Percentiles rank a stretch among this genome's conserved stretches.
Conservation (phyloP, 352 stramenopile genomes). For the Pythium rhizo-oryzae region DNA sequence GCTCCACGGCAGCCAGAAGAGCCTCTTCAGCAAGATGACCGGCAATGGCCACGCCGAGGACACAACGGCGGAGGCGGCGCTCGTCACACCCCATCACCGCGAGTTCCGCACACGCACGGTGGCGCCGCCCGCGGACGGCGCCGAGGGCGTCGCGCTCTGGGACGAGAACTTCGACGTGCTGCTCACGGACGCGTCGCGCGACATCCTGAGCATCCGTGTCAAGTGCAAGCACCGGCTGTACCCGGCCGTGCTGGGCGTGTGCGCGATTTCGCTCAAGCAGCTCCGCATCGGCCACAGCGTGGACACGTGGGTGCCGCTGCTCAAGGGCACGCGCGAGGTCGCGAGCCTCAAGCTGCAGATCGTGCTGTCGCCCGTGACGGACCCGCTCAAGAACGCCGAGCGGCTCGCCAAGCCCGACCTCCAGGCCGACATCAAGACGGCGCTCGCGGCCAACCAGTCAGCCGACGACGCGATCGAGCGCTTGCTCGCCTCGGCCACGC, state of each 20-base stretch:
- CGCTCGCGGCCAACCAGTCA: slow-evolving; percentile 53
- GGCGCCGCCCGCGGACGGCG: not conserved
- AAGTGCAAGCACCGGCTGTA: slow-evolving; percentile 32
- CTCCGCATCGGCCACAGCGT: slow-evolving; percentile 20
- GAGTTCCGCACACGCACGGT: slow-evolving; percentile 53
- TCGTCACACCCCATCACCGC: slow-evolving; percentile 27
- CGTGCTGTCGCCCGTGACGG: slow-evolving; percentile 20
- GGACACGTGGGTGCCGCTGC: slow-evolving; percentile 31
- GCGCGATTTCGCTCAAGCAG: slow-evolving; percentile 28
- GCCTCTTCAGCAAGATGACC: slow-evolving; percentile 33
- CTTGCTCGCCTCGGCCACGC: slow-evolving; percentile 33
- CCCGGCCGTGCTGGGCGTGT: slow-evolving; percentile 19
- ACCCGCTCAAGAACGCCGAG: slow-evolving; percentile 8
- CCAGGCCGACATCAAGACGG: slow-evolving; percentile 42
- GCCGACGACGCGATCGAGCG: slow-evolving; percentile 67
- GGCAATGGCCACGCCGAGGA: not conserved
- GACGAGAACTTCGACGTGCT: slow-evolving; percentile 60
- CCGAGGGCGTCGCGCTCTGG: slow-evolving; percentile 36
- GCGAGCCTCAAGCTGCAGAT: slow-evolving; percentile 28
- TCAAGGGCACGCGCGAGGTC: slow-evolving; percentile 29
- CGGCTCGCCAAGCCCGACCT: slow-evolving; percentile 34
- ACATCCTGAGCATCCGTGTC: slow-evolving; percentile 34
- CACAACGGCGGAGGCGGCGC: not conserved
- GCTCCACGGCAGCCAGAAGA: slow-evolving; percentile 49
- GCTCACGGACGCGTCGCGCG: slow-evolving; percentile 27